Conservation (phyloP, 352 stramenopile species). For the Thalassiosira delicatula region DNA sequence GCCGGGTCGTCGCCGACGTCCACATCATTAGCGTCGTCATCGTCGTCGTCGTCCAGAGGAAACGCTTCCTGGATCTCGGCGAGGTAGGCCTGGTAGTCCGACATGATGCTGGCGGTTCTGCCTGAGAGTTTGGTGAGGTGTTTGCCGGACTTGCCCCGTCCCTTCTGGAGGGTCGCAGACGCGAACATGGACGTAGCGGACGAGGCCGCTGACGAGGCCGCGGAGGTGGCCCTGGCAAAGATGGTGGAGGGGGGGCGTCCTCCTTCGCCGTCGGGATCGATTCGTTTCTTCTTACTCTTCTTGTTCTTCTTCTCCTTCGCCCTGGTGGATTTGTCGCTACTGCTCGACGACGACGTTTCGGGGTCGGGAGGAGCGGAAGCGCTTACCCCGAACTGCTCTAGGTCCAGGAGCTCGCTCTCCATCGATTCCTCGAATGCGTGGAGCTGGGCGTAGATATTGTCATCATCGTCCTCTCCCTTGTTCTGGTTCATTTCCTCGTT, state of each 20-base stretch:
- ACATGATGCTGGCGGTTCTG: slow-evolving; percentile 5
- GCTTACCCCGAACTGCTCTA: neutral
- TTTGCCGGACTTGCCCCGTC: neutral
- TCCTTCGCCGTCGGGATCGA: neutral
- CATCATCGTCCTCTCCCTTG: neutral
- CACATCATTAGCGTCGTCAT: neutral
- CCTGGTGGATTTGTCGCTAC: too few relatives aligned
- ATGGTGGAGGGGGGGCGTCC: neutral
- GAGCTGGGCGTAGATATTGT: neutral
- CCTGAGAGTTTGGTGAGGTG: neutral
- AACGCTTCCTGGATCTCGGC: neutral
- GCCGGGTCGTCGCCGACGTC: neutral
- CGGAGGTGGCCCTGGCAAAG: neutral
- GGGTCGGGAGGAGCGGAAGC: neutral
- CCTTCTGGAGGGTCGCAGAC: neutral
- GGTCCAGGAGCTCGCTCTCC: neutral
- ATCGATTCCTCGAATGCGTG: neutral
- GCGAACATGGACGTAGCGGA: neutral
- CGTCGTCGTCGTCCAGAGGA: neutral
- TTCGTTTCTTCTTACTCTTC: neutral
- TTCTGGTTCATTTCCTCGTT: neutral
- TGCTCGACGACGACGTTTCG: too few relatives aligned
- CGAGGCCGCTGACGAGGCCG: neutral
- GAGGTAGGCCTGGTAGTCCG: slow-evolving; percentile 1
- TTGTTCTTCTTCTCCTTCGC: neutral